Evolutionary conservation across 148 eudicot species (phyloP), one percentile per base, ranked within the genome.

Genomic region (Spergularia bocconei): DNA sequence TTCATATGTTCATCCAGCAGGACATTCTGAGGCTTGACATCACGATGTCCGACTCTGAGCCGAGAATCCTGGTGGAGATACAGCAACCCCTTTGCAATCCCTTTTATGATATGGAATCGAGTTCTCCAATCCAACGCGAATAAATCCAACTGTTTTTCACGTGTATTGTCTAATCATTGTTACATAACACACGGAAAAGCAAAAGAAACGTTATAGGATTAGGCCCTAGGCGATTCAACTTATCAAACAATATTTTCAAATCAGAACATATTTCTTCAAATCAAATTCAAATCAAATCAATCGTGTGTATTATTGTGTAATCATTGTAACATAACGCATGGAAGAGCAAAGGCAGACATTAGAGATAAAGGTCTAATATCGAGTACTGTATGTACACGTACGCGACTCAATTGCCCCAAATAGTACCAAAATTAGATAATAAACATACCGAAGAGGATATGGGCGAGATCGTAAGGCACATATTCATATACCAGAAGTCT

Each of bases 1-100:
- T 75, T 76, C 85, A 82, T 77, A 13, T 79, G 69, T 23, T 23
- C 59, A 63, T 79, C 83, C 29, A 79, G 16, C 51, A 83, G 63
- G 7, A 82, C 19, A 61, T 71, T 75, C 13, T 67, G 57, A 29
- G 70, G 23, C 33, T 65, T 78, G 4, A 82, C n/a, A 78, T 79
- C 76, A 33, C 78, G 71, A 50, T 77, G 78, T 20, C 76, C 57
- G 9, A 79, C 79, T 54, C 41, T 53, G 14, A 74, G 59, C 16
- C 86, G 53, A 19, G 79, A 80, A 52, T 80, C 83, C 61, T 80
- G 70, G 56, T 76, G 78, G 33, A 83, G 80, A 39, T 79, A 79
- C 5, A 73, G 75, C 36, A 79, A 25, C 23, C 83, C 80, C 33
- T 79, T 41, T 12, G 79, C 76, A 39, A 80, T 71, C 17, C 83